A percentile compares a stretch with the other conserved stretches of the same genome.
These are phyloP conservation scores for Cystobasidium pallidum DNA, from an alignment of 1,284 basidiomycete species.

Conservation along the genomic window DNA sequence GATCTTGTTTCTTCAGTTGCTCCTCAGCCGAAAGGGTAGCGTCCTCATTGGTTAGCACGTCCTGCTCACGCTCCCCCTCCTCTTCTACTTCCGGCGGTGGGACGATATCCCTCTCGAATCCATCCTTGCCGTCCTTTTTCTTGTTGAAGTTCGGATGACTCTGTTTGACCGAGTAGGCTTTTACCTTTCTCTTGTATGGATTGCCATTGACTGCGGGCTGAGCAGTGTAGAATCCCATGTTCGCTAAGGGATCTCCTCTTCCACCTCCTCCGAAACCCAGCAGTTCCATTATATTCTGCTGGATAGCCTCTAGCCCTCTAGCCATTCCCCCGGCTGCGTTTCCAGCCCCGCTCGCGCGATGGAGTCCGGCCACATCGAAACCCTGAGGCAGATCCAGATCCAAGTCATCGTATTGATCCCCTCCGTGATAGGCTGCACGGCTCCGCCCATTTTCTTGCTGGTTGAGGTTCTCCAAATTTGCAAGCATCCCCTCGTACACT, in stretches of 20 bases:
- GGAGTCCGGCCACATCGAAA: background rate
- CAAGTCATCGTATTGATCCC: background rate
- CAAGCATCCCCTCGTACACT: background rate
- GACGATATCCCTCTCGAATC: constrained; percentile 38
- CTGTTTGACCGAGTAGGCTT: constrained; percentile 36
- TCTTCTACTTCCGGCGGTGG: constrained; percentile 44
- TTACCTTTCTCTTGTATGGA: constrained; percentile 29
- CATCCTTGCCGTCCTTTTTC: constrained; percentile 37
- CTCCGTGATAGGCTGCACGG: background rate
- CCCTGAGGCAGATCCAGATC: background rate
- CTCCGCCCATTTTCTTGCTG: too few species aligned
- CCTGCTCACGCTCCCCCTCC: constrained; percentile 61
- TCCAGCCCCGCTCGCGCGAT: background rate
- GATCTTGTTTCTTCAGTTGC: background rate
- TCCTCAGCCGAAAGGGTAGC: background rate
- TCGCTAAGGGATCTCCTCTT: background rate
- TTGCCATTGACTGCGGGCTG: constrained; percentile 3
- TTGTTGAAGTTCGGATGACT: constrained; percentile 37
- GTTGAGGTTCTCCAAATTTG: background rate
- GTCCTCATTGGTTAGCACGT: background rate
- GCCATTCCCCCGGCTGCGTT: background rate
- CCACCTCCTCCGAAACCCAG: constrained; percentile 1
- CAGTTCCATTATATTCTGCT: constrained; percentile 13
- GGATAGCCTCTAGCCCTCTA: constrained; percentile 7
- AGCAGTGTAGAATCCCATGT: background rate